A percentile compares a stretch with the other conserved stretches of the same genome.
phyloP scores from a whole-genome alignment of 2,329 filamentous ascomycete species.

The Aspergillus sp. region DNA sequence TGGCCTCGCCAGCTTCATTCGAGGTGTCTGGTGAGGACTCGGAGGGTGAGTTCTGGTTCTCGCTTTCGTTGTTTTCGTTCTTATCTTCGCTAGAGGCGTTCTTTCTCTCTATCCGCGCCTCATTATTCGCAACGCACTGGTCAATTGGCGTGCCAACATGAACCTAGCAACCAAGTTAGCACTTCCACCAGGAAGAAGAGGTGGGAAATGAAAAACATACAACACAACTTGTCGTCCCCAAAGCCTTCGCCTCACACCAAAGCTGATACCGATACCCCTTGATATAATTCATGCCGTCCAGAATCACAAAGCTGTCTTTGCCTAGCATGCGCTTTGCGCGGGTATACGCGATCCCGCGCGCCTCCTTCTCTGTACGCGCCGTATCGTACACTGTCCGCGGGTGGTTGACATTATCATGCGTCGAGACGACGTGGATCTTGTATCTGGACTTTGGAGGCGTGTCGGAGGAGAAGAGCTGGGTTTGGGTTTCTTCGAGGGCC shows the following conservation, averaged over 20 bases:
- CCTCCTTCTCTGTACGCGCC: conserved; percentile 62
- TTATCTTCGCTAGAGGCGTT: background rate
- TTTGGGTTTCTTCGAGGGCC: conserved; percentile 49
- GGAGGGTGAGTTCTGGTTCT: background rate
- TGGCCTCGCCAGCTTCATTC: conserved; percentile 16
- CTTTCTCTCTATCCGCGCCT: conserved; percentile 32
- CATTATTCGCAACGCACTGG: conserved; percentile 57
- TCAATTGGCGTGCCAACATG: conserved; percentile 59
- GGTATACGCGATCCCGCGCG: conserved; percentile 60
- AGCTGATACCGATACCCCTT: conserved; percentile 68
- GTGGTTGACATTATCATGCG: conserved; percentile 39
- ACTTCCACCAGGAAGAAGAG: background rate
- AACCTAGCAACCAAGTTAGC: conserved; percentile 38
- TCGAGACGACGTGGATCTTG: conserved; percentile 41
- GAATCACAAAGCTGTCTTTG: conserved; percentile 60
- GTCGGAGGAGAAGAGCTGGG: conserved; percentile 43
- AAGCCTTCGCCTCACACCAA: conserved; percentile 66
- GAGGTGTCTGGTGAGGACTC: background rate
- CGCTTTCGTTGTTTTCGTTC: background rate
- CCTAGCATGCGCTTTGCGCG: conserved; percentile 60
- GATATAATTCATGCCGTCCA: conserved; percentile 67
- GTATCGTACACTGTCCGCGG: conserved; percentile 56
- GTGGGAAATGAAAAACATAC: conserved; percentile 39
- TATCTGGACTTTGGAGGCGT: conserved; percentile 47
- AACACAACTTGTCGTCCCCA: conserved; percentile 62